Percentiles rank a stretch among this genome's conserved stretches.
phyloP scores from a whole-genome alignment of 441 rosid species.

The Biscutella auriculata region DNA sequence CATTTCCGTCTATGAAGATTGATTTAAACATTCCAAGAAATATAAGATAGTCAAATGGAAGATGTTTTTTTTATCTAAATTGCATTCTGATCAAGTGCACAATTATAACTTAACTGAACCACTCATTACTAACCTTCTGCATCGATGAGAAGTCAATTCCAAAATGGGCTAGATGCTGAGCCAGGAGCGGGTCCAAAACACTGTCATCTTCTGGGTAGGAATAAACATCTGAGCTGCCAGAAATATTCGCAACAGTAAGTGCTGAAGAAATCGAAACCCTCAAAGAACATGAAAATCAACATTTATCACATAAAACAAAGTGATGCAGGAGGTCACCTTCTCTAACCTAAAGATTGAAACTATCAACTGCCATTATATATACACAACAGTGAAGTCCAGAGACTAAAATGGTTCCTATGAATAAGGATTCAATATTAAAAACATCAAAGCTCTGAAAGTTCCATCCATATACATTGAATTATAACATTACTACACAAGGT shows the following conservation, averaged over 20 bases:
- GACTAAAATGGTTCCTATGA: not conserved
- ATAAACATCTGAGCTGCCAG: conserved; percentile 94
- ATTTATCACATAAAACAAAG: not conserved
- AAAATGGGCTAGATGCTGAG: conserved; percentile 84
- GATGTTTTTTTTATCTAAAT: not conserved
- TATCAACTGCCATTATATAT: conserved; percentile 1
- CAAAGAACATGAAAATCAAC: not conserved
- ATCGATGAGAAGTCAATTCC: conserved; percentile 96
- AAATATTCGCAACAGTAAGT: conserved; percentile 34
- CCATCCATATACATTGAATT: not conserved
- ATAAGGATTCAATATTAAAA: not conserved
- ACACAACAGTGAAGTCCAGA: not conserved
- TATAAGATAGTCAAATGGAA: not conserved
- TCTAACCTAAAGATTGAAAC: not conserved
- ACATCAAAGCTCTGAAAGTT: not conserved
- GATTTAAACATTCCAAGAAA: conserved; percentile 10
- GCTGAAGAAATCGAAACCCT: conserved; percentile 11
- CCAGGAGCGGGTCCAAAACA: conserved; percentile 83
- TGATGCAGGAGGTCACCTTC: not conserved
- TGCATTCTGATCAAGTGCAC: no score
- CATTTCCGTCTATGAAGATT: conserved; percentile 72
- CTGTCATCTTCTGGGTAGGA: conserved; percentile 89
- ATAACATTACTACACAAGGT: not conserved
- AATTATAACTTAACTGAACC: not conserved
- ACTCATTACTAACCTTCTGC: conserved; percentile 54